Evolutionary conservation across 2,329 filamentous ascomycete genomes (phyloP).

Genomic region (Aaosphaeria pasadenensis): DNA sequence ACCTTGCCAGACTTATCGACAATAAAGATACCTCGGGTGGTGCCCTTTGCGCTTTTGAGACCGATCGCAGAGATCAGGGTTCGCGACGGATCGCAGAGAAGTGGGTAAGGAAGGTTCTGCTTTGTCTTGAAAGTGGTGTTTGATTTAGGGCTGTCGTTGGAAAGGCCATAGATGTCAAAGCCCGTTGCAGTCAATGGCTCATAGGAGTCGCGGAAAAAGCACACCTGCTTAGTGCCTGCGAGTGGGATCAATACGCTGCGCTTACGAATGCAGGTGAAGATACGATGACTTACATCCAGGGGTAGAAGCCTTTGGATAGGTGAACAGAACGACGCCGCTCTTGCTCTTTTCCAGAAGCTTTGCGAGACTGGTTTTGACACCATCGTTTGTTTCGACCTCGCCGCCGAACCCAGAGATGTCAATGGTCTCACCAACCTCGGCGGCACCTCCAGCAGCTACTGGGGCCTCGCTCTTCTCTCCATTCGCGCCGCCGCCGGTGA

Average conservation of each 20-base stretch:
- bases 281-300: conserved; percentile 74
- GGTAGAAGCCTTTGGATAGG: conserved; percentile 92
- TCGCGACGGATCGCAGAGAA: conserved; percentile 77
- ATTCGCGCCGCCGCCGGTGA: conserved; percentile 27
- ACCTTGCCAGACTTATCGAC: conserved; percentile 80
- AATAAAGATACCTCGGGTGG: conserved; percentile 82
- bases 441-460: conserved; percentile 1
- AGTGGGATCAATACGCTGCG: background rate
- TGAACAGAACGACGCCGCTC: conserved; percentile 86
- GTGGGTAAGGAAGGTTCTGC: conserved; percentile 81
- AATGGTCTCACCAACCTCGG: conserved; percentile 50
- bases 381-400: conserved; percentile 82
- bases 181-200: conserved; percentile 71
- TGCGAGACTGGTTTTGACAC: conserved; percentile 74
- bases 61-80: conserved; percentile 82
- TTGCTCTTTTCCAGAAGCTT: conserved; percentile 79
- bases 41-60: conserved; percentile 78
- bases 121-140: conserved; percentile 93
- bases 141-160: conserved; percentile 80
- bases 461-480: conserved; percentile 20
- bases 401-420: conserved; percentile 56
- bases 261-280: background rate
- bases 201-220: conserved; percentile 87
- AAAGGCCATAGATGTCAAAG: conserved; percentile 85
- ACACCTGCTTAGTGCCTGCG: conserved; percentile 86